Conservation (phyloP, 1,284 basidiomycete species). For the Kalmanozyma brasiliensis region DNA sequence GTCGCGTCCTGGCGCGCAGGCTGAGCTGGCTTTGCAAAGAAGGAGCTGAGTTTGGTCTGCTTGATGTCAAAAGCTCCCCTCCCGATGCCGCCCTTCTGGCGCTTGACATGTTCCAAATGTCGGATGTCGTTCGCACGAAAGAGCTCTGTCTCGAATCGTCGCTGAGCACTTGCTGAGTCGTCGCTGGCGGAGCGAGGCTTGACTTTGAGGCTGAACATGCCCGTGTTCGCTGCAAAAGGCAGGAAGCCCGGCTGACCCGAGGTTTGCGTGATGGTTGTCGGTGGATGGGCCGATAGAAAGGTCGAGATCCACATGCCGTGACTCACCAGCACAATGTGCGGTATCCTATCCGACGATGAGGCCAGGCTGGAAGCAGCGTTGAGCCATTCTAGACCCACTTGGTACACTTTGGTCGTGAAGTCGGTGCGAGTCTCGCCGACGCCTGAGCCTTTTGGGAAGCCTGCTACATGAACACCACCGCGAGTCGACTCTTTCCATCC, state of each 20-base stretch:
- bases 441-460: constrained; percentile 35
- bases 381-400: constrained; percentile 32
- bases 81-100: constrained; percentile 42
- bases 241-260: constrained; percentile 26
- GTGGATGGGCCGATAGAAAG: constrained; percentile 47
- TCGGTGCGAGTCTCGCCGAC: constrained; percentile 30
- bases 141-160: constrained; percentile 13
- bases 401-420: constrained; percentile 22
- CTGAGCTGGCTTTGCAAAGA: constrained; percentile 16
- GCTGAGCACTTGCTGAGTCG: background rate
- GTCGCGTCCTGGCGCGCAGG: background rate
- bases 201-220: constrained; percentile 46
- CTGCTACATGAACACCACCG: constrained; percentile 36
- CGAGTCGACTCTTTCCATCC: constrained; percentile 54
- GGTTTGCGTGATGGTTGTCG: constrained; percentile 23
- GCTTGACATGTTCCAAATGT: constrained; percentile 32
- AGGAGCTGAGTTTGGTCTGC: constrained; percentile 36
- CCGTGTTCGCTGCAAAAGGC: constrained; percentile 54
- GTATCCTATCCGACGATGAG: background rate
- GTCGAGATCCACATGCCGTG: constrained; percentile 64
- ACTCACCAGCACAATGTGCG: constrained; percentile 57
- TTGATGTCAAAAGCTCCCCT: constrained; percentile 27
- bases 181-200: no score
- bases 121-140: constrained; percentile 36
- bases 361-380: constrained; percentile 11